Percentiles rank a stretch among this genome's conserved stretches.
Conservation (phyloP, 2,329 filamentous ascomycete species). For the Fusarium irregulare region DNA sequence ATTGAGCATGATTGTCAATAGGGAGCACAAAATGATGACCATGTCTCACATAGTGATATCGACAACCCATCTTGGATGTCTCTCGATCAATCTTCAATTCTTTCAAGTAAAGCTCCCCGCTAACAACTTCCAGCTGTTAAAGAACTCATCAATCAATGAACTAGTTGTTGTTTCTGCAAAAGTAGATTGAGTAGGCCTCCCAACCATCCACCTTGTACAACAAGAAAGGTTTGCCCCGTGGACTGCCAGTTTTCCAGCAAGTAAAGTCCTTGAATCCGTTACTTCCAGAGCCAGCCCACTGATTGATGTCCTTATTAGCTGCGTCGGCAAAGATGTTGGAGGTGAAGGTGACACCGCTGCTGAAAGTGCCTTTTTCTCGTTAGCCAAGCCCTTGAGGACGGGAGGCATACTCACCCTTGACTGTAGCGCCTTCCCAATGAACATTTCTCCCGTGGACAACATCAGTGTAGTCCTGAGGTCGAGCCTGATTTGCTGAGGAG, state of each 20-base stretch:
- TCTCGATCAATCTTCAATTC: neutral
- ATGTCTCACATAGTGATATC: neutral
- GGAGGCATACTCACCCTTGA: neutral
- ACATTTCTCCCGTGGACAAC: neutral
- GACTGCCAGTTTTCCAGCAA: neutral
- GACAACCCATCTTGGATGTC: neutral
- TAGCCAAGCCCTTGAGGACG: neutral
- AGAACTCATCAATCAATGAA: neutral
- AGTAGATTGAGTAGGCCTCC: neutral
- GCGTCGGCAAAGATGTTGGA: slow-evolving; percentile 9
- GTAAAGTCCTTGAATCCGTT: slow-evolving; percentile 1
- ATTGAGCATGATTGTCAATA: neutral
- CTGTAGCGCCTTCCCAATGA: neutral
- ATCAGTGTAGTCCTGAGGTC: neutral
- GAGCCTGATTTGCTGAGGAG: neutral
- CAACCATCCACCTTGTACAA: slow-evolving; percentile 4
- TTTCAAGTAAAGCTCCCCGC: accelerated
- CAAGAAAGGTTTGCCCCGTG: neutral
- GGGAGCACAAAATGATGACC: neutral
- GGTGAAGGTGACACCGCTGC: neutral
- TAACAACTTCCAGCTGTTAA: neutral
- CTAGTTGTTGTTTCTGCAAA: neutral
- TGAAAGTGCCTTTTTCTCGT: neutral
- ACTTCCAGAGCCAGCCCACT: slow-evolving; percentile 1
- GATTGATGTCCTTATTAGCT: neutral